Conservation (phyloP, 805 yeast species). For the Ogataea naganishii region DNA sequence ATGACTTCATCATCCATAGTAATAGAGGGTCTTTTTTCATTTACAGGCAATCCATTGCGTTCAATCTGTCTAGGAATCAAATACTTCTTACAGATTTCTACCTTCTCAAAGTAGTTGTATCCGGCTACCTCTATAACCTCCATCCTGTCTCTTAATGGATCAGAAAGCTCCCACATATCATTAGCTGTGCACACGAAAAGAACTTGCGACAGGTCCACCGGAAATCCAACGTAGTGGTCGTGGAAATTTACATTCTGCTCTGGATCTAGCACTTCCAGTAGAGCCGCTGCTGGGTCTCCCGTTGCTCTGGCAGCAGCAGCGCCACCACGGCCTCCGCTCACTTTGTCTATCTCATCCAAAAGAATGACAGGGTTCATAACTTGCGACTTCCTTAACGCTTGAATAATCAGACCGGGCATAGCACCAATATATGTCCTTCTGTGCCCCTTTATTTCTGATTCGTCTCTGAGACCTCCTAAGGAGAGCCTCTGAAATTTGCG, state of each 20-base stretch:
- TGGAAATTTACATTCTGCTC: slow-evolving; percentile 73
- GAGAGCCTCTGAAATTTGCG: slow-evolving; percentile 74
- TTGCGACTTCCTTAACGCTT: slow-evolving; percentile 66
- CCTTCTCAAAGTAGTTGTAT: slow-evolving; percentile 70
- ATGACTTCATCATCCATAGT: slow-evolving; percentile 44
- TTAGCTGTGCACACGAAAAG: slow-evolving; percentile 84
- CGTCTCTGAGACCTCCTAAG: slow-evolving; percentile 83
- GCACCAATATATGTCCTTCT: slow-evolving; percentile 89
- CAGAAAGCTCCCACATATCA: slow-evolving; percentile 58
- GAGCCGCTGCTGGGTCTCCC: slow-evolving; percentile 88
- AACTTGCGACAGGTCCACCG: slow-evolving; percentile 74
- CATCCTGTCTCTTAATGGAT: slow-evolving; percentile 77
- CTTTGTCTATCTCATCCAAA: slow-evolving; percentile 80
- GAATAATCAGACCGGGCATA: slow-evolving; percentile 78
- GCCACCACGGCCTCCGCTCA: slow-evolving; percentile 43
- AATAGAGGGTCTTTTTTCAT: slow-evolving; percentile 25
- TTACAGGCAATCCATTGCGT: slow-evolving; percentile 51
- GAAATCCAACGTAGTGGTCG: slow-evolving; percentile 82
- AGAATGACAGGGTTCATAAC: slow-evolving; percentile 78
- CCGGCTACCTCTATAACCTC: slow-evolving; percentile 75
- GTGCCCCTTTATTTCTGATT: slow-evolving; percentile 85
- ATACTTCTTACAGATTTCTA: slow-evolving; percentile 58
- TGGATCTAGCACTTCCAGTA: slow-evolving; percentile 83
- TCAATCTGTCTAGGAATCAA: slow-evolving; percentile 68
- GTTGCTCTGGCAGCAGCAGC: slow-evolving; percentile 36